phyloP scores from a whole-genome alignment of 495 filamentous ascomycete species.

The Daldinia decipiens region DNA sequence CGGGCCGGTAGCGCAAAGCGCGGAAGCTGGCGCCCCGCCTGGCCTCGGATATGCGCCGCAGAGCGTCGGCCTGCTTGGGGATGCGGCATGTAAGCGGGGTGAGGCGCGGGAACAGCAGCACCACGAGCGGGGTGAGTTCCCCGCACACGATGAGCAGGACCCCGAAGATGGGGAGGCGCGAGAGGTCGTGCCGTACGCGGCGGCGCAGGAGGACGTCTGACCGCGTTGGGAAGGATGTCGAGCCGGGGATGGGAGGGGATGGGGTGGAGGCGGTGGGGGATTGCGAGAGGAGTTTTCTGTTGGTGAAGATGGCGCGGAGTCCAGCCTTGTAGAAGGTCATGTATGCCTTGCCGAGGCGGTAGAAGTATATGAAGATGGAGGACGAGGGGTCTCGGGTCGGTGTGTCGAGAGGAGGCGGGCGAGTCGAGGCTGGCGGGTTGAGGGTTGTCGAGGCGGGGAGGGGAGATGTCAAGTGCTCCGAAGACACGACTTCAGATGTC shows the following conservation, averaged over 20 bases:
- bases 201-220: constrained; percentile 59
- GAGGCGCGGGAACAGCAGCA: constrained; percentile 70
- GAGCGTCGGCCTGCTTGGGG: constrained; percentile 72
- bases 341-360: constrained; percentile 67
- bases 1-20: constrained; percentile 31
- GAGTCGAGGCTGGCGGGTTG: constrained; percentile 69
- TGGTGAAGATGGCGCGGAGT: constrained; percentile 71
- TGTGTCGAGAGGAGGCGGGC: constrained; percentile 66
- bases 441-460: constrained; percentile 43
- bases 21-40: constrained; percentile 57
- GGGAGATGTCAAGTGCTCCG: constrained; percentile 1
- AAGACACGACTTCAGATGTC: constrained; percentile 15
- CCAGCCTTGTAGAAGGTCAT: constrained; percentile 88
- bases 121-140: constrained; percentile 83
- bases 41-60: constrained; percentile 61
- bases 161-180: constrained; percentile 78
- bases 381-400: constrained; percentile 54
- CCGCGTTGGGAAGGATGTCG: constrained; percentile 44
- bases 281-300: constrained; percentile 63
- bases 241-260: constrained; percentile 27
- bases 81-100: constrained; percentile 85
- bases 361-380: constrained; percentile 56
- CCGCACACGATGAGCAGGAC: constrained; percentile 79
- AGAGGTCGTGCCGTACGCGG: constrained; percentile 73
- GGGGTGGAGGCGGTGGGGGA: constrained; percentile 25